A percentile compares a stretch with the other conserved stretches of the same genome.
phyloP scores from a whole-genome alignment of 495 filamentous ascomycete species.

The Penicillium nucicola region DNA sequence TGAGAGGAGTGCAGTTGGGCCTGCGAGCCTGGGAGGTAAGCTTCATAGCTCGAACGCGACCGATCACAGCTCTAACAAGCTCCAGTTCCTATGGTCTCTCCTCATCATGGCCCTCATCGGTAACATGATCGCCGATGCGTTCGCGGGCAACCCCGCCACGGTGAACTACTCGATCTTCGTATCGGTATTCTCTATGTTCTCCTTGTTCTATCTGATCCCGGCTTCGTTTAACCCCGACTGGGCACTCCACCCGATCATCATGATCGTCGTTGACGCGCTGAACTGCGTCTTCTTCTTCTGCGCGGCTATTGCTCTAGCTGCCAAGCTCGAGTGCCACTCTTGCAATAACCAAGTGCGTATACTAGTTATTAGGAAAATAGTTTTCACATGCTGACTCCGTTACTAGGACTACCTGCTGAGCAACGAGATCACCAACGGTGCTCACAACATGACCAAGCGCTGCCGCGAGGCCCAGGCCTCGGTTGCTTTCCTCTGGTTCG shows the following conservation, averaged over 20 bases:
- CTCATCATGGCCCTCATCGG: slow-evolving; percentile 64
- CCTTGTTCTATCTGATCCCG: slow-evolving; percentile 59
- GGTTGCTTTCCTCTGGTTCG: slow-evolving; percentile 71
- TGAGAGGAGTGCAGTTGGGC: slow-evolving; percentile 30
- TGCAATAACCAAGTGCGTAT: slow-evolving; percentile 59
- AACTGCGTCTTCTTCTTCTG: slow-evolving; percentile 66
- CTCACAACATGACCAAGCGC: slow-evolving; percentile 49
- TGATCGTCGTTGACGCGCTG: slow-evolving; percentile 54
- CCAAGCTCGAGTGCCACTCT: slow-evolving; percentile 55
- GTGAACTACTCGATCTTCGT: slow-evolving; percentile 67
- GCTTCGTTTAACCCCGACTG: slow-evolving; percentile 48
- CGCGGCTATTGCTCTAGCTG: slow-evolving; percentile 62
- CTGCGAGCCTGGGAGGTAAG: slow-evolving; percentile 41
- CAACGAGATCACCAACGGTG: slow-evolving; percentile 62
- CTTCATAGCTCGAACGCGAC: background rate
- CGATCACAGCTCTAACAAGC: background rate
- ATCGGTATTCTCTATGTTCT: slow-evolving; percentile 61
- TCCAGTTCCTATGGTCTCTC: slow-evolving; percentile 63
- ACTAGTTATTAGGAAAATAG: background rate
- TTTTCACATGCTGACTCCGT: background rate
- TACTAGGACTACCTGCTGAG: slow-evolving; percentile 40
- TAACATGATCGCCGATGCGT: slow-evolving; percentile 61
- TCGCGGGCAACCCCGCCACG: slow-evolving; percentile 50
- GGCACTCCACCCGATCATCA: slow-evolving; percentile 51
- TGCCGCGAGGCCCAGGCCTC: slow-evolving; percentile 69